Evolutionary conservation across 805 yeast species (phyloP), one percentile per base, ranked within the genome.

Genomic region (Candida silvatica): DNA sequence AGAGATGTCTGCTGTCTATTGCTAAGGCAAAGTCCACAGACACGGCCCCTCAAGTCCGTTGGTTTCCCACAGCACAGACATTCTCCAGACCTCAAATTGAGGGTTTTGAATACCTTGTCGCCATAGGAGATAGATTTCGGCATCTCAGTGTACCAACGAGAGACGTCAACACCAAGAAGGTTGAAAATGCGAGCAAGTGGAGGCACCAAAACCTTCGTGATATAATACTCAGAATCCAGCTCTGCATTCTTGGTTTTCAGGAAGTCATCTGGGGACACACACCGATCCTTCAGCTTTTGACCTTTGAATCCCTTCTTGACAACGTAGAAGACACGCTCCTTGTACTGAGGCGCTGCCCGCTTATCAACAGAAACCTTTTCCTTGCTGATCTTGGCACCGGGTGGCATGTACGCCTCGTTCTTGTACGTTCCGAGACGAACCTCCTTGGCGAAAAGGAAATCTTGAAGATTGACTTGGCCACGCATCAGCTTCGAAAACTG

Each of bases 361-460:
- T 68, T 71, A 52, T 92, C 98, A 4, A 64, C 54, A 20, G 67
- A 68, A 55, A 76, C 70, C 39, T 67, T 69, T 42, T 71, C 69
- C 41, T 70, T 67, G n/a, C 92, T 80, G 2, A 92, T 68, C 11
- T 77, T 66, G 0, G 98, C 97, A 0, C 97, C 97, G 0, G 97
- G 92, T 1, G 98, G 98, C 2, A 86, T 69, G 34, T 75, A 68
- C 11, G 65, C 62, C 22, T 74, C 81, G 42, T 73, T 77, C 51
- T 82, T 82, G 53, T 92, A 92, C 0, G 80, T 67, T 0, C 97
- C 97, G 31, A 86, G 61, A 37, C 80, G 69, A 3, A 92, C 97
- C 46, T 83, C 95, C 49, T 83, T 84, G 2, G 95, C 88, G 62
- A 92, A 92, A 48, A 95, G 80, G 50, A 87, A 86, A 52, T 92